Evolutionary conservation across 1,139 yeast genomes (phyloP), one percentile per base, ranked within the genome.

Genomic region (Taphrina communis): DNA sequence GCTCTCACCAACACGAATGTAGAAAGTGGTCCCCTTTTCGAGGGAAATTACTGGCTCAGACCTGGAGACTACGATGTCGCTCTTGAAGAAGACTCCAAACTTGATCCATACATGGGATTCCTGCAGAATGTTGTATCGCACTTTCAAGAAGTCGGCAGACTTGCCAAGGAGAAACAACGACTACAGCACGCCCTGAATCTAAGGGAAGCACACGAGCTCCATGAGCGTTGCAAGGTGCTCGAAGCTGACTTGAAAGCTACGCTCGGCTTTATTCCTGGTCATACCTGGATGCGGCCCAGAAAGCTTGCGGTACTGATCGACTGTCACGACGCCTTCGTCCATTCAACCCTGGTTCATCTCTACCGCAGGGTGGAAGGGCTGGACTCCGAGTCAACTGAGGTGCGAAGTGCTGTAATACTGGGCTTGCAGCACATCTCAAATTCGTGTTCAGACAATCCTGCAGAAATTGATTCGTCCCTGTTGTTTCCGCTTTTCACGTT

Each of bases 31-130:
- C 51, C 38, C 2, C 51, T 41, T 17, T 57, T 57, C 19, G 44
- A 39, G 6, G 61, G 61, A 7, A 41, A 21, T 9, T 57, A 57
- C 38, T 57, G 61, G 61, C n/a, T 42, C 3, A 2, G 41, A 17
- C 9, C 25, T 14, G 38, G 17, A 2, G 25, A 39, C n/a, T 5
- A 36, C 2, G 21, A 9, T 7, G 17, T 21, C 6, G 51, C 17
- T 4, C 11, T 17, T 3, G 61, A 57, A 17, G 51, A 41, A 19
- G 51, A 57, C 38, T 57, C 39, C 51, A 57, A 42, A 19, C 25
- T 57, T 6, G 61, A 57, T 42, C 61, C 61, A 9, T 57, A 57
- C 21, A 57, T 57, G 61, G 51, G 61, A n/a, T 57, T 57, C 38
- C 35, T 57, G 21, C 61, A 57, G 19, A 36, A 57, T 35, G 51